Conservation (phyloP, 257 asterid species). For the Solanum dulcamara region DNA sequence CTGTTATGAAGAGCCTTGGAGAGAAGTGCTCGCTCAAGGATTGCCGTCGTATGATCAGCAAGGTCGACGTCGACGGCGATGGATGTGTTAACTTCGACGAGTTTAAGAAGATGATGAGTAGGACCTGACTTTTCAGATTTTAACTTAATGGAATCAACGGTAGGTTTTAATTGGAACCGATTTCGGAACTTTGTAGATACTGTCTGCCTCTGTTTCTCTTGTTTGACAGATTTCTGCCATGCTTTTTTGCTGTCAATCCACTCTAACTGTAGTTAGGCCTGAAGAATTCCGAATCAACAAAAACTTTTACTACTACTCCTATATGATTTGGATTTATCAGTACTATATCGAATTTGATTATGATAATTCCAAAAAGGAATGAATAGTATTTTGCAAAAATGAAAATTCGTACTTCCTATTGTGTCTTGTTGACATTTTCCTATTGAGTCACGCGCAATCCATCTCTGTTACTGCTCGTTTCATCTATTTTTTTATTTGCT, state of each 20-base stretch:
- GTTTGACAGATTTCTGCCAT: neutral
- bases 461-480: neutral
- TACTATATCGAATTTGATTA: neutral
- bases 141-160: neutral
- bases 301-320: neutral
- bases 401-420: neutral
- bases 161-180: neutral
- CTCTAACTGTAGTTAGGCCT: neutral
- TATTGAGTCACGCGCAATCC: neutral
- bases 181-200: neutral
- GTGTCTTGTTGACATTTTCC: neutral
- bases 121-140: conserved; percentile 3
- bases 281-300: neutral
- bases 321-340: neutral
- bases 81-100: conserved; percentile 82
- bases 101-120: conserved; percentile 78
- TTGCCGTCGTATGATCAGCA: conserved; percentile 59
- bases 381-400: neutral
- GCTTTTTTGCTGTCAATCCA: neutral
- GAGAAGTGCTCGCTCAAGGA: conserved; percentile 71
- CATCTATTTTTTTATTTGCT: neutral
- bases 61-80: conserved; percentile 86
- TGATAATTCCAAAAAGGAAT: neutral
- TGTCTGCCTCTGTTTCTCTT: neutral
- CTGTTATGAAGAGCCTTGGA: conserved; percentile 51